Conservation (phyloP, 116 monocot species). For the Phalaenopsis hybrid region DNA sequence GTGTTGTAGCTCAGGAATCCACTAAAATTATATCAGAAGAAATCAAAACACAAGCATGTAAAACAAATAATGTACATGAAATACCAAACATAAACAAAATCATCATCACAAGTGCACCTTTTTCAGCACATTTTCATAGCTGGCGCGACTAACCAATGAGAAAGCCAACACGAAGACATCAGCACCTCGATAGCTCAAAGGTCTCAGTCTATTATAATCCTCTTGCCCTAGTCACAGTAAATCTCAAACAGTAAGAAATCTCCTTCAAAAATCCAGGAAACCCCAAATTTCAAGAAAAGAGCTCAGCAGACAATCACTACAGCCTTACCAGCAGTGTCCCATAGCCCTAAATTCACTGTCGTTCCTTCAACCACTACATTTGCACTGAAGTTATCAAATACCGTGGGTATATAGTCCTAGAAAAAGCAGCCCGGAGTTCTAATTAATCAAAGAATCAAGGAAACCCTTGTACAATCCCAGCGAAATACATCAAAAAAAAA, state of each 20-base stretch:
- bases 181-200: conserved; percentile 50
- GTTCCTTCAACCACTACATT: conserved; percentile 46
- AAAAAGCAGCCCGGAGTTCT: not conserved
- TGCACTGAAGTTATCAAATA: conserved; percentile 62
- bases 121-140: conserved; percentile 54
- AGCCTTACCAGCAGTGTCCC: conserved; percentile 53
- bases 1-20: conserved; percentile 56
- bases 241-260: not conserved
- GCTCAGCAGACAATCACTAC: not conserved
- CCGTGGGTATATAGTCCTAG: conserved; percentile 49
- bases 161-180: conserved; percentile 61
- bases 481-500: not conserved
- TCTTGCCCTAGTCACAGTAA: conserved; percentile 40
- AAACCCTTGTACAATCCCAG: not conserved
- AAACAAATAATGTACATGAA: not conserved
- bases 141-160: conserved; percentile 50
- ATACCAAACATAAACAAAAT: conserved; percentile 6
- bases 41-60: not conserved
- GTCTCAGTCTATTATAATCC: conserved; percentile 63
- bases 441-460: conserved; percentile 7
- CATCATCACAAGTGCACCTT: conserved; percentile 24
- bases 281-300: not conserved
- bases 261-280: not conserved
- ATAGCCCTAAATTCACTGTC: conserved; percentile 55
- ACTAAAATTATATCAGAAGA: conserved; percentile 21